A percentile compares a stretch with the other conserved stretches of the same genome.
phyloP scores from a whole-genome alignment of 208 protist genomes.

The Wallacemonas sp. region DNA sequence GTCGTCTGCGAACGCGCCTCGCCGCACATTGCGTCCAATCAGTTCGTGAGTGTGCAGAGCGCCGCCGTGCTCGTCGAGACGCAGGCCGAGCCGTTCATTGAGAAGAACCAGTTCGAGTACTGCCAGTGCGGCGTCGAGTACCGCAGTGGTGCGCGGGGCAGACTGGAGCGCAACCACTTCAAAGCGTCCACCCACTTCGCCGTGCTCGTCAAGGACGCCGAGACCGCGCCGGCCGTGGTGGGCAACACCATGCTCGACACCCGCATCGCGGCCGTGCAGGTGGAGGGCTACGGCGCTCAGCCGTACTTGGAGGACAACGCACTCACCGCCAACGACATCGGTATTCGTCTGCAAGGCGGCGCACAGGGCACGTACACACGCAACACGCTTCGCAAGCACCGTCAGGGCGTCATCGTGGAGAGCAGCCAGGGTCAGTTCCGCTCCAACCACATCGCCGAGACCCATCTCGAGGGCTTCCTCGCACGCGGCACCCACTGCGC shows the following conservation, averaged over 20 bases:
- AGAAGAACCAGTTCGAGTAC: conserved; percentile 25
- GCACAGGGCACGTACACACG: conserved; percentile 23
- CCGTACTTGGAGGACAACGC: conserved; percentile 26
- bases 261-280: conserved; percentile 2
- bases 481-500: conserved; percentile 9
- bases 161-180: conserved; percentile 23
- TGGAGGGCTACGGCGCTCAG: conserved; percentile 17
- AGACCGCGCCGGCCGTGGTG: neutral
- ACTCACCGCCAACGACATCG: conserved; percentile 20
- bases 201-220: conserved; percentile 9
- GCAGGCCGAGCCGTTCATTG: conserved; percentile 20
- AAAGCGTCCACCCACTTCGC: conserved; percentile 9
- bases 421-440: conserved; percentile 21
- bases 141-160: conserved; percentile 14
- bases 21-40: conserved; percentile 25
- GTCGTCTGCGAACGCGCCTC: neutral
- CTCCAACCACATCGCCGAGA: conserved; percentile 25
- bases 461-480: conserved; percentile 14
- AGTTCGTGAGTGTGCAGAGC: conserved; percentile 22
- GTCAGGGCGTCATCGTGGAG: conserved; percentile 18
- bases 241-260: conserved; percentile 17
- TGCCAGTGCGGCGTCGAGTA: conserved; percentile 27
- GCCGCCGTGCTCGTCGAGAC: conserved; percentile 26
- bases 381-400: conserved; percentile 27
- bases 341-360: conserved; percentile 16